Conservation (phyloP, 345 rosid species). For the Mangifera indica region DNA sequence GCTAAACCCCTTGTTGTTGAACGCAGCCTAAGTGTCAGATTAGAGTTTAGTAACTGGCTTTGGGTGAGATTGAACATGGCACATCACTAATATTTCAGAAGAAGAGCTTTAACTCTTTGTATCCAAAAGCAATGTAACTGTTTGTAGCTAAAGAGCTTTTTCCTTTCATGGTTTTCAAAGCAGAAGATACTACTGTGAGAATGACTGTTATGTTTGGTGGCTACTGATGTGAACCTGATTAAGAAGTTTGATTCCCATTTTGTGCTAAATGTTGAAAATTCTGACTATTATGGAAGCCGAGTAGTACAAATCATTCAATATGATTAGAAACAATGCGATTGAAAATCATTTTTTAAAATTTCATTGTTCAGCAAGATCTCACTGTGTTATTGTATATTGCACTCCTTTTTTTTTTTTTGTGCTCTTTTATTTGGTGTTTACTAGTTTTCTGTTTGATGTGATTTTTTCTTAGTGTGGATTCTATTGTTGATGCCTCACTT, state of each 20-base stretch:
- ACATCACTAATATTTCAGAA: neutral
- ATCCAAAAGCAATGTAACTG: neutral
- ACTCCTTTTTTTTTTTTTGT: neutral
- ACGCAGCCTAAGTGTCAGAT: no score
- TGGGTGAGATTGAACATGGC: neutral
- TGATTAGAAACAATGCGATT: neutral
- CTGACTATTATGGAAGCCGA: neutral
- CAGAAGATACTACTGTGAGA: neutral
- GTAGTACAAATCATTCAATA: neutral
- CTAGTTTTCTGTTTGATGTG: slow-evolving; percentile 6
- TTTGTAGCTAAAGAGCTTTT: neutral
- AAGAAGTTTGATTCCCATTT: neutral
- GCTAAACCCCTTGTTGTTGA: no score
- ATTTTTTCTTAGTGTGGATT: slow-evolving; percentile 45
- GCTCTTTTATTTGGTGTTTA: slow-evolving; percentile 6
- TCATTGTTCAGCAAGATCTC: neutral
- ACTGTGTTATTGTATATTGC: neutral
- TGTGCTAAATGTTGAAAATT: no score
- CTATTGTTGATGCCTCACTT: slow-evolving; percentile 50
- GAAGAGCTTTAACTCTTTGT: neutral
- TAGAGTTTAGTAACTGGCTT: no score
- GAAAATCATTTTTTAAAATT: neutral
- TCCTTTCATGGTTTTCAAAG: neutral
- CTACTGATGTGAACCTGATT: neutral
- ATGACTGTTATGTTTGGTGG: neutral